phyloP scores from a whole-genome alignment of 2,329 filamentous ascomycete species.

The Colletotrichum falcatum region DNA sequence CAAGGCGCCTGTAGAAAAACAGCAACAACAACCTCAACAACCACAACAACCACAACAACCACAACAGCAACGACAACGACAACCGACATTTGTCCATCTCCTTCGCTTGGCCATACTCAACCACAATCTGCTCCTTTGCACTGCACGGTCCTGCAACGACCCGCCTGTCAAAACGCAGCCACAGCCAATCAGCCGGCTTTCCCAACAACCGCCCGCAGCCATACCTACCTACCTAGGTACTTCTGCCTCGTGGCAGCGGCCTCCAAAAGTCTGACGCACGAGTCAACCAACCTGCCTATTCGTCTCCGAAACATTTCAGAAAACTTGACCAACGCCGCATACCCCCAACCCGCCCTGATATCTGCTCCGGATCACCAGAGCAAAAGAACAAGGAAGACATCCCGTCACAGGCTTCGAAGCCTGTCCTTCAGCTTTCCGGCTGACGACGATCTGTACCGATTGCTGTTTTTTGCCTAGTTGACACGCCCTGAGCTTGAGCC shows the following conservation, averaged over 20 bases:
- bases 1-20: background rate
- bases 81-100: background rate
- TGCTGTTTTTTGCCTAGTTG: constrained; percentile 18
- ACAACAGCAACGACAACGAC: background rate
- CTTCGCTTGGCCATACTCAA: constrained; percentile 11
- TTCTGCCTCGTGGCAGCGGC: constrained; percentile 39
- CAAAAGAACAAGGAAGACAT: constrained; percentile 7
- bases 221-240: too few species aligned
- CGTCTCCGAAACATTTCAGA: constrained; percentile 35
- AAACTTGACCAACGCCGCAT: constrained; percentile 30
- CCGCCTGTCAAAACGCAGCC: constrained; percentile 2
- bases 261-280: constrained; percentile 29
- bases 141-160: constrained; percentile 6
- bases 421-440: constrained; percentile 8
- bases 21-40: background rate
- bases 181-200: constrained; percentile 24
- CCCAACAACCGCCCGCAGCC: constrained; percentile 23
- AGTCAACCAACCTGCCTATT: constrained; percentile 26
- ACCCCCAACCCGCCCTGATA: constrained; percentile 20
- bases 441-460: background rate
- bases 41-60: background rate
- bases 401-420: background rate
- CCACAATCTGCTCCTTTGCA: background rate
- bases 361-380: constrained; percentile 10
- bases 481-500: constrained; percentile 18